Conservation (phyloP, 768 basidiomycete genomes). For the Termitomyces eurrhizus region DNA sequence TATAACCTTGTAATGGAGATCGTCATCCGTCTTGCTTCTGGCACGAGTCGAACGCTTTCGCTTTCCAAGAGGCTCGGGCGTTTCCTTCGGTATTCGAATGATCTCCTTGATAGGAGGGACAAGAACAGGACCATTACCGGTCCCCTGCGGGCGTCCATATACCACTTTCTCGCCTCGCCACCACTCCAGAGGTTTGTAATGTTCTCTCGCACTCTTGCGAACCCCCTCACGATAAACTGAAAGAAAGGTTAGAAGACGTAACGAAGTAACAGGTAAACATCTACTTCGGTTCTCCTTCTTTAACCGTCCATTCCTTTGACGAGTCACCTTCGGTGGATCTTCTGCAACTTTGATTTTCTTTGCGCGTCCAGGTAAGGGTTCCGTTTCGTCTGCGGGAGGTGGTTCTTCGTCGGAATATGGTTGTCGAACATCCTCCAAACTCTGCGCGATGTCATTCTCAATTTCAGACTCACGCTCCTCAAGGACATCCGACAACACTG, state of each 20-base stretch:
- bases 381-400: conserved; percentile 25
- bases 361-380: conserved; percentile 24
- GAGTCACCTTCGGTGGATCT: conserved; percentile 17
- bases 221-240: conserved; percentile 47
- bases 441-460: conserved; percentile 41
- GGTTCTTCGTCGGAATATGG: conserved; percentile 27
- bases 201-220: conserved; percentile 67
- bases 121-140: conserved; percentile 39
- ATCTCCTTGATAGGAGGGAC: conserved; percentile 69
- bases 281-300: conserved; percentile 42
- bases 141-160: conserved; percentile 52
- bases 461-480: conserved; percentile 40
- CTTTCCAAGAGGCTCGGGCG: conserved; percentile 29
- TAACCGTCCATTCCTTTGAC: conserved; percentile 21
- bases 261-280: conserved; percentile 3
- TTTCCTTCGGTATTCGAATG: conserved; percentile 41
- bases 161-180: conserved; percentile 93
- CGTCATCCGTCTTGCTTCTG: conserved; percentile 51
- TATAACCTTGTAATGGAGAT: conserved; percentile 23
- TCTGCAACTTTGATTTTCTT: conserved; percentile 33
- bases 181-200: conserved; percentile 75
- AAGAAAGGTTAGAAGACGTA: neutral
- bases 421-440: conserved; percentile 32
- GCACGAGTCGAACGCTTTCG: conserved; percentile 36
- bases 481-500: conserved; percentile 27